Conservation (phyloP, 306 rosid genomes). For the Macrotyloma uniflorum region DNA sequence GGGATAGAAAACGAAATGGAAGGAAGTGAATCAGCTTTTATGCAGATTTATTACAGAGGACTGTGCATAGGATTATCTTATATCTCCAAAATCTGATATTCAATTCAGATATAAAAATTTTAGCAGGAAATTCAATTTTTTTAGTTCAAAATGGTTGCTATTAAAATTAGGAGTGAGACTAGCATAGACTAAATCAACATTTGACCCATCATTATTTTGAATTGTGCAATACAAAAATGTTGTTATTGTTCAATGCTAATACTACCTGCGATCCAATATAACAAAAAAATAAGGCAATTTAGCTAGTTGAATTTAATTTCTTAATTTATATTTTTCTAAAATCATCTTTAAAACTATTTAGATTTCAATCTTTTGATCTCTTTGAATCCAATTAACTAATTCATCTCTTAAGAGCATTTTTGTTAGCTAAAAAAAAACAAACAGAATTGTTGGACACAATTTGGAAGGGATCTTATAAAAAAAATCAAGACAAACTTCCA, state of each 20-base stretch:
- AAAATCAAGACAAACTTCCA: neutral
- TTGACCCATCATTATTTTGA: neutral
- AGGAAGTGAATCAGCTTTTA: constrained; percentile 6
- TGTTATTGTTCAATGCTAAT: neutral
- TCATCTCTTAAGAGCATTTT: neutral
- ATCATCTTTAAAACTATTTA: neutral
- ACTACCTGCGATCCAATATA: neutral
- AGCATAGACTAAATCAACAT: neutral
- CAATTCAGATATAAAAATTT: neutral
- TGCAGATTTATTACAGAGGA: neutral
- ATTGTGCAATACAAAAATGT: neutral
- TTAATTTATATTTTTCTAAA: neutral
- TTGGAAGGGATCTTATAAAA: neutral
- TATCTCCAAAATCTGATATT: constrained; percentile 17
- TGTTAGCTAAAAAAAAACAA: neutral
- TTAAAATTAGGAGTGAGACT: constrained; percentile 14
- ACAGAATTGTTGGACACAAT: neutral
- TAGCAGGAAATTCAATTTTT: neutral
- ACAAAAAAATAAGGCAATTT: neutral
- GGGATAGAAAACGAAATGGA: constrained; percentile 23
- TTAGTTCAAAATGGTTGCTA: neutral
- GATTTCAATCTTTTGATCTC: neutral
- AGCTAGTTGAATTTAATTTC: neutral
- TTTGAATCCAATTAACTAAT: neutral
- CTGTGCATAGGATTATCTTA: constrained; percentile 2